Percentiles rank a stretch among this genome's conserved stretches.
Conservation (phyloP, 2,329 filamentous ascomycete species). For the Colletotrichum orbiculare region DNA sequence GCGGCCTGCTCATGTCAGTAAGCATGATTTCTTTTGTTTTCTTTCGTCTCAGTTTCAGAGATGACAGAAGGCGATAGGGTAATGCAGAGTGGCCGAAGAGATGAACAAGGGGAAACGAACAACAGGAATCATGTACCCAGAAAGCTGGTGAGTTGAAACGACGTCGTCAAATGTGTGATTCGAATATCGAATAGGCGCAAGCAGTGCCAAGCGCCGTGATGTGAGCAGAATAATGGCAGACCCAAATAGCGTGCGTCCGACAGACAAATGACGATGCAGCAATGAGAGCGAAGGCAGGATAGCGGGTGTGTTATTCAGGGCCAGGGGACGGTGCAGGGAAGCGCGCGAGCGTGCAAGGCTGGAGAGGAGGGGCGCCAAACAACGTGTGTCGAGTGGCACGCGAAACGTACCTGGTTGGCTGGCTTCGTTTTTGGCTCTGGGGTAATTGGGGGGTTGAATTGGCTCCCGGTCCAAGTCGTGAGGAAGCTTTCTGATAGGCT, state of each 20-base stretch:
- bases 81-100: background rate
- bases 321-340: slow-evolving; percentile 27
- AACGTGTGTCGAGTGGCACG: slow-evolving; percentile 27
- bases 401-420: slow-evolving; percentile 37
- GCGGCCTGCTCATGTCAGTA: slow-evolving; percentile 27
- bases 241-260: slow-evolving; percentile 3
- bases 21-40: slow-evolving; percentile 14
- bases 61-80: background rate
- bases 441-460: slow-evolving; percentile 10
- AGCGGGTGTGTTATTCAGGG: slow-evolving; percentile 2
- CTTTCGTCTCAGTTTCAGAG: slow-evolving; percentile 26
- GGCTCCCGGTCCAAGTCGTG: slow-evolving; percentile 31
- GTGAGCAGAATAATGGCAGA: background rate
- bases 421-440: slow-evolving; percentile 19
- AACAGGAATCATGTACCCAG: background rate
- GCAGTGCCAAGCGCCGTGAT: slow-evolving; percentile 13
- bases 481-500: slow-evolving; percentile 37
- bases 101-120: background rate
- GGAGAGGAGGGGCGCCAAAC: slow-evolving; percentile 34
- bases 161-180: slow-evolving; percentile 6
- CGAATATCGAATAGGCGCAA: slow-evolving; percentile 2
- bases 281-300: slow-evolving; percentile 15
- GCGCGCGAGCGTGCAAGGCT: slow-evolving; percentile 32
- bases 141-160: background rate
- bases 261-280: slow-evolving; percentile 17